These are phyloP conservation scores for Boletus vermiculosoides DNA, from an alignment of 768 basidiomycete genomes.

Conservation along the genomic window DNA sequence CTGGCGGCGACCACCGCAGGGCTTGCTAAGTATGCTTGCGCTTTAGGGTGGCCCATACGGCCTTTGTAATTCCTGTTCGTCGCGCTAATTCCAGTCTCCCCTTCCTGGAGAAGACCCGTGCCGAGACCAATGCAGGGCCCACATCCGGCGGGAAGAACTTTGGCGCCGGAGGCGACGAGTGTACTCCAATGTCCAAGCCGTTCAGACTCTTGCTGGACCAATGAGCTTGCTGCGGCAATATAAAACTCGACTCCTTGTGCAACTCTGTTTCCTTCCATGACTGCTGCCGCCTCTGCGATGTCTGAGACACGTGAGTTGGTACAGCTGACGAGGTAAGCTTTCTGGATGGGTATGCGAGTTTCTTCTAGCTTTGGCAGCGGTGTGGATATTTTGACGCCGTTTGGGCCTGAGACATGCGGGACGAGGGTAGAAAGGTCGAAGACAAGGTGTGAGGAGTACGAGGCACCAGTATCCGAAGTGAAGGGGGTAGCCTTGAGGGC, in stretches of 20 bases:
- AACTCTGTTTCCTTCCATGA: slow-evolving; percentile 76
- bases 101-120: slow-evolving; percentile 88
- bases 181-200: slow-evolving; percentile 83
- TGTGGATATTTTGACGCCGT: slow-evolving; percentile 96
- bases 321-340: slow-evolving; percentile 97
- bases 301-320: slow-evolving; percentile 97
- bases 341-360: slow-evolving; percentile 78
- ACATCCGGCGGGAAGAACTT: slow-evolving; percentile 91
- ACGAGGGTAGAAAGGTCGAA: slow-evolving; percentile 93
- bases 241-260: slow-evolving; percentile 94
- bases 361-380: slow-evolving; percentile 83
- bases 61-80: slow-evolving; percentile 99
- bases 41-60: slow-evolving; percentile 94
- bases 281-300: slow-evolving; percentile 88
- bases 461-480: slow-evolving; percentile 70
- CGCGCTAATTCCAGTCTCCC: slow-evolving; percentile 93
- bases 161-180: slow-evolving; percentile 85
- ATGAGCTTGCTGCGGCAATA: slow-evolving; percentile 91
- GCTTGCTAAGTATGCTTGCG: slow-evolving; percentile 92
- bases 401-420: slow-evolving; percentile 95
- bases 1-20: slow-evolving; percentile 97
- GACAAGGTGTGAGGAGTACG: slow-evolving; percentile 84
- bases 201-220: slow-evolving; percentile 90
- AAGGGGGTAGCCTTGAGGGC: slow-evolving; percentile 54
- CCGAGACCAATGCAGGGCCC: slow-evolving; percentile 98